Evolutionary conservation across 495 filamentous ascomycete genomes (phyloP).

Genomic region (Aspergillus indologenus): DNA sequence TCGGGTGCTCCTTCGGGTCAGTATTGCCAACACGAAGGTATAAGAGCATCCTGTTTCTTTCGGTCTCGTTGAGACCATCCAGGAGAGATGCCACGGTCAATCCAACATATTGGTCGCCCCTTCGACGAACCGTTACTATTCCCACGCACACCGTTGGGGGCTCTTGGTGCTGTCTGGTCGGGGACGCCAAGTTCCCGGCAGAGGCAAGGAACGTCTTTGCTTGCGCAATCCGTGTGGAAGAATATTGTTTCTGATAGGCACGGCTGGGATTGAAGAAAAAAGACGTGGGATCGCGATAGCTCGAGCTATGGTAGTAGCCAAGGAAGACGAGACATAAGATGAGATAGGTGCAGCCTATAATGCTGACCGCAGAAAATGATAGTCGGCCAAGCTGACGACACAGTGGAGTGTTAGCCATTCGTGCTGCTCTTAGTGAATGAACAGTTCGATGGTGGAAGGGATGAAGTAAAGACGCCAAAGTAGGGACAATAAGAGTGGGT

Average conservation of each 20-base stretch:
- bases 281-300: conserved; percentile 39
- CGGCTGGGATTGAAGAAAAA: conserved; percentile 34
- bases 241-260: conserved; percentile 35
- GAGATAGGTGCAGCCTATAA: conserved; percentile 7
- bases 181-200: conserved; percentile 6
- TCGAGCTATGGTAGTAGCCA: conserved; percentile 19
- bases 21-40: conserved; percentile 48
- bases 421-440: neutral
- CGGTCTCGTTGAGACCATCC: conserved; percentile 38
- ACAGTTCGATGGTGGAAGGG: too few relatives aligned
- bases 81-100: conserved; percentile 45
- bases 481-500: too few relatives aligned
- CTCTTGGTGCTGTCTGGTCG: neutral
- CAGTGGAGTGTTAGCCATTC: neutral
- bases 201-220: conserved; percentile 30
- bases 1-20: conserved; percentile 28
- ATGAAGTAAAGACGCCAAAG: too few relatives aligned
- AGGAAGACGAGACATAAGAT: conserved; percentile 25
- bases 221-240: conserved; percentile 26
- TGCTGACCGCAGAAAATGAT: neutral
- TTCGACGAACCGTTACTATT: conserved; percentile 18
- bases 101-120: conserved; percentile 34
- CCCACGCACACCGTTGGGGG: conserved; percentile 17
- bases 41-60: conserved; percentile 22
- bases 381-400: neutral